Base-by-base conservation (phyloP, 2,329 filamentous ascomycete genomes). In the Trichoderma sp. region DNA sequence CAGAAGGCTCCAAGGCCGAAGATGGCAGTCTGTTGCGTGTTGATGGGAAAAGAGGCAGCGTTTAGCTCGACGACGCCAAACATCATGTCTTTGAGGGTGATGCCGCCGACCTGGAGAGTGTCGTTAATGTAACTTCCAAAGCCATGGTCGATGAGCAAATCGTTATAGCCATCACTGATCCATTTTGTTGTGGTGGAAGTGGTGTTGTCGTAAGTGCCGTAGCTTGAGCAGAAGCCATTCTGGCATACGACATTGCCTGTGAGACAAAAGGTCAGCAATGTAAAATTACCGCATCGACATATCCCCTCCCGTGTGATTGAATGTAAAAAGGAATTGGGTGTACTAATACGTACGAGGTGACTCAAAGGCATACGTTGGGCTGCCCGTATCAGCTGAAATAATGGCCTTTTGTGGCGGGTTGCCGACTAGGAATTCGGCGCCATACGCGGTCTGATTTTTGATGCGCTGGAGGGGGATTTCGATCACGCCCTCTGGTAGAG, bases 391-490 rank as follows among this genome's bases (percentile, higher is more conserved):
- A n/a, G 64, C 68, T 8, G 57, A 59, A 15, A 65, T 68, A 26
- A 62, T 66, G 13, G 61, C 72, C 43, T 36, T 71, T 65, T 74
- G 73, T 1, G 68, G 69, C 7, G 73, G 69, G 61, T 57, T 74
- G 12, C 73, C 72, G 13, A 74, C 57, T 28, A 39, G 30, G 43
- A 71, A 55, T 32, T 74, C 73, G 15, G 69, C 68, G 17, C 72
- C 73, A 43, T 74, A 74, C 13, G 73, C 73, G 7, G 17, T 63
- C 39, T 74, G 67, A 17, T 73, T 70, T 62, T 71, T 74, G 43
- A 68, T 72, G 57, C 73, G 65, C 53, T 63, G 59, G 43, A 73
- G 63, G 2, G 73, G 73, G 13, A 71, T 47, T 20, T 71, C 53
- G 15, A 70, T 59, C 6, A 73, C 70, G 11, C 73, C 73, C n/a